Conservation (phyloP, 2,329 filamentous ascomycete species). For the Paecilomyces sp. region DNA sequence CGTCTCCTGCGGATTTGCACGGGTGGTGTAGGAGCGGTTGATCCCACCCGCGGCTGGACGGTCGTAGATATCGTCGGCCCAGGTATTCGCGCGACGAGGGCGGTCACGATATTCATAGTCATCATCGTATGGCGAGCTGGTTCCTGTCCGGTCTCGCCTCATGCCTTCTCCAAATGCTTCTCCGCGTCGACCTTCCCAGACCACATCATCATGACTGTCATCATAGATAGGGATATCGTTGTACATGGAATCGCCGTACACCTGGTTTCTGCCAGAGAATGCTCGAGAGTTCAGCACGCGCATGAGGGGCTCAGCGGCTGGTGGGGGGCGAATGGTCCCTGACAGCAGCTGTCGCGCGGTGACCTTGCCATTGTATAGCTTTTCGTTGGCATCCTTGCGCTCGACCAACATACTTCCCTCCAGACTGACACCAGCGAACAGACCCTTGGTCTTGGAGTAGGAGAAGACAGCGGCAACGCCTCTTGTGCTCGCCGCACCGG, state of each 20-base stretch:
- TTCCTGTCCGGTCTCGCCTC: constrained; percentile 48
- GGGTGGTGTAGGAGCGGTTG: constrained; percentile 27
- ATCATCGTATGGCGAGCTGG: constrained; percentile 29
- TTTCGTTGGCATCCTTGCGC: constrained; percentile 92
- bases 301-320: constrained; percentile 77
- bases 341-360: constrained; percentile 76
- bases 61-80: constrained; percentile 44
- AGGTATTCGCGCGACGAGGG: constrained; percentile 40
- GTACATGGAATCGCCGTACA: constrained; percentile 63
- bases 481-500: constrained; percentile 83
- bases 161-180: constrained; percentile 63
- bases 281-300: constrained; percentile 74
- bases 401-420: constrained; percentile 93
- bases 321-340: constrained; percentile 69
- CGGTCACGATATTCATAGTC: constrained; percentile 52
- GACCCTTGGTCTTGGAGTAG: constrained; percentile 95
- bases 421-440: constrained; percentile 91
- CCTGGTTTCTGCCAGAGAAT: constrained; percentile 61
- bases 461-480: constrained; percentile 89
- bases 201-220: constrained; percentile 69
- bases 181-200: constrained; percentile 72
- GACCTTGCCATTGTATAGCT: constrained; percentile 78
- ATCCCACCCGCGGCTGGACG: constrained; percentile 26
- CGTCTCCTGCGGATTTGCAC: constrained; percentile 26
- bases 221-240: constrained; percentile 91